phyloP scores from a whole-genome alignment of 108 stramenopile species.

The Pseudonitzschia multiseries region DNA sequence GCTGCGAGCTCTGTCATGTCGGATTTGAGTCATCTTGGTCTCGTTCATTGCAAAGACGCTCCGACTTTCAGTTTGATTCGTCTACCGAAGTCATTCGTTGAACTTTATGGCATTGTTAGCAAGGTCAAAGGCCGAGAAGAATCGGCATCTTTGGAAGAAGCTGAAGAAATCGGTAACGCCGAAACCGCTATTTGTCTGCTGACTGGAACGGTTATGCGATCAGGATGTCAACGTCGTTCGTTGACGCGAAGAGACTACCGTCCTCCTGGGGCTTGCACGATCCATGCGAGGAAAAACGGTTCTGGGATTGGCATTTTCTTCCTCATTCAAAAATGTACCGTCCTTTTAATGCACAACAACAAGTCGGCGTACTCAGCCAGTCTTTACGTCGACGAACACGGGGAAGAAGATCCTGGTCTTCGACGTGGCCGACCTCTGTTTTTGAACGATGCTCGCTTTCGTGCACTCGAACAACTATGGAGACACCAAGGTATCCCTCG shows the following conservation, averaged over 20 bases:
- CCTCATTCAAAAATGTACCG: constrained; percentile 88
- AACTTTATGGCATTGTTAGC: constrained; percentile 82
- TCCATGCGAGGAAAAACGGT: constrained; percentile 78
- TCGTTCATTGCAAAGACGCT: constrained; percentile 57
- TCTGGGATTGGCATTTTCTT: constrained; percentile 92
- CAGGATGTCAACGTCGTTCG: constrained; percentile 63
- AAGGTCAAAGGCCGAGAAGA: constrained; percentile 75
- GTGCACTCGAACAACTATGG: constrained; percentile 80
- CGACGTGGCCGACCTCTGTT: constrained; percentile 85
- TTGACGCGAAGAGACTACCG: constrained; percentile 37
- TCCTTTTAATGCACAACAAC: constrained; percentile 91
- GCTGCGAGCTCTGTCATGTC: constrained; percentile 68
- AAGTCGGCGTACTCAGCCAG: constrained; percentile 90
- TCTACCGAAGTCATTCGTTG: constrained; percentile 86
- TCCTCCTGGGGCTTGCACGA: constrained; percentile 81
- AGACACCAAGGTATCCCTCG: constrained; percentile 82
- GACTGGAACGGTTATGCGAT: constrained; percentile 84
- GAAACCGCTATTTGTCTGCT: constrained; percentile 91
- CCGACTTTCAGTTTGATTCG: constrained; percentile 71
- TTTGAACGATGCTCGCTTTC: constrained; percentile 76
- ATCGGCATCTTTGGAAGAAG: constrained; percentile 47
- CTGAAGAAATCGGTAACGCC: constrained; percentile 59
- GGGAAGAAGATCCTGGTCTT: constrained; percentile 91
- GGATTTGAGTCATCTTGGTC: constrained; percentile 83
- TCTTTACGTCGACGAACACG: constrained; percentile 91